phyloP scores from a whole-genome alignment of 2,329 filamentous ascomycete species.

The Fusarium anguioides region DNA sequence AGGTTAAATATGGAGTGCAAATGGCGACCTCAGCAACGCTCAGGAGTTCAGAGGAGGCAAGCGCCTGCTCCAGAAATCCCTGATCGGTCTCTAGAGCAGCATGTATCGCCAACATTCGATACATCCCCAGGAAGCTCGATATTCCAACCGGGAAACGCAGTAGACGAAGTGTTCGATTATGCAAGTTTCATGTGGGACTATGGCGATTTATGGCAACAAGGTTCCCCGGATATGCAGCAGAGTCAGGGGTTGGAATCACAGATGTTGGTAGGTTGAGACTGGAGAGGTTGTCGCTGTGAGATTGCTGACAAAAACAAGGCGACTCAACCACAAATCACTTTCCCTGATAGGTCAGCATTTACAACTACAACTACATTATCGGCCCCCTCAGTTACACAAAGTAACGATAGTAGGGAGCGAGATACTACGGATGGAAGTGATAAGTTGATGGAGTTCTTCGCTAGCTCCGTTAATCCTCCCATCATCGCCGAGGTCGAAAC shows the following conservation, averaged over 20 bases:
- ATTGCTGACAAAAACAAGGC: slow-evolving; percentile 16
- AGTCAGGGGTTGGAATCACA: slow-evolving; percentile 40
- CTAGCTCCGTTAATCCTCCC: slow-evolving; percentile 60
- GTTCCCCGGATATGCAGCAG: slow-evolving; percentile 42
- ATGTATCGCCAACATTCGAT: slow-evolving; percentile 45
- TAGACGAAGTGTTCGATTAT: slow-evolving; percentile 59
- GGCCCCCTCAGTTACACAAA: slow-evolving; percentile 37
- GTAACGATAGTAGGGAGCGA: slow-evolving; percentile 33
- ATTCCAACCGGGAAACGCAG: slow-evolving; percentile 47
- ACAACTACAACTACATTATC: slow-evolving; percentile 29
- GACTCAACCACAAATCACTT: slow-evolving; percentile 40
- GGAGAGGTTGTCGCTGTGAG: too few relatives aligned
- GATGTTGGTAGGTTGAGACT: slow-evolving; percentile 32
- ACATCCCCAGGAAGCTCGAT: slow-evolving; percentile 43
- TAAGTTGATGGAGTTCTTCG: slow-evolving; percentile 60
- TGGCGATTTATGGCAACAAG: slow-evolving; percentile 51
- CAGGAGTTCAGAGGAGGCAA: slow-evolving; percentile 37
- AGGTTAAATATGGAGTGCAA: slow-evolving; percentile 63
- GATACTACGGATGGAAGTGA: slow-evolving; percentile 22
- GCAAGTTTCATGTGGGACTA: slow-evolving; percentile 62
- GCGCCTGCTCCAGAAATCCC: slow-evolving; percentile 5
- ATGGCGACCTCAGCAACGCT: slow-evolving; percentile 55
- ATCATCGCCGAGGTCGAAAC: slow-evolving; percentile 65
- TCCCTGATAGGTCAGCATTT: slow-evolving; percentile 41
- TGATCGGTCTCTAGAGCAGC: slow-evolving; percentile 30